phyloP scores from a whole-genome alignment of 2,329 filamentous ascomycete genomes.

The Epicoccum sorghinum region DNA sequence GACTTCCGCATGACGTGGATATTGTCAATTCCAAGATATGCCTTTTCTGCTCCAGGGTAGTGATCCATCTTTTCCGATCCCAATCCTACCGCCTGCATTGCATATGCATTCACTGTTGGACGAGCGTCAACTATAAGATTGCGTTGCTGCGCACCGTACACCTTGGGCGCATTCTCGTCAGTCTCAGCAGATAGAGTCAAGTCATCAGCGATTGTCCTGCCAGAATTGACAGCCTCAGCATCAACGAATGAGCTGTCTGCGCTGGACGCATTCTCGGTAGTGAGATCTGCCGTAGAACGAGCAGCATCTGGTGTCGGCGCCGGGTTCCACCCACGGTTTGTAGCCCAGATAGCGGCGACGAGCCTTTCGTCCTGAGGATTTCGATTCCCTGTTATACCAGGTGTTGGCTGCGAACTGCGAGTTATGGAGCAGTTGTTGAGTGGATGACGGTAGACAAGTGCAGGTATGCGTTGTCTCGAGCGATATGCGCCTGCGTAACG shows the following conservation, averaged over 20 bases:
- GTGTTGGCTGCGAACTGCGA: slow-evolving; percentile 87
- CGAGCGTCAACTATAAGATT: slow-evolving; percentile 97
- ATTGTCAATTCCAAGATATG: slow-evolving; percentile 94
- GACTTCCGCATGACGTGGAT: slow-evolving; percentile 98
- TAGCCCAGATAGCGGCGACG: slow-evolving; percentile 88
- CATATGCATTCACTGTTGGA: slow-evolving; percentile 90
- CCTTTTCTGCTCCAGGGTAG: slow-evolving; percentile 89
- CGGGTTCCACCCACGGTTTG: slow-evolving; percentile 51
- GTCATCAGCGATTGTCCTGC: slow-evolving; percentile 32
- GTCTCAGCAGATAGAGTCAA: slow-evolving; percentile 46
- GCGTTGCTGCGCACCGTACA: slow-evolving; percentile 91
- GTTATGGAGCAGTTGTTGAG: slow-evolving; percentile 98
- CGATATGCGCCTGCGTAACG: slow-evolving; percentile 92
- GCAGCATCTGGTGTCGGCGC: slow-evolving; percentile 20
- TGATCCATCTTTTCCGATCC: slow-evolving; percentile 98
- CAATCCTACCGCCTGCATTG: slow-evolving; percentile 90
- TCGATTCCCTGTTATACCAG: slow-evolving; percentile 83
- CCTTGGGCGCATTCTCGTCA: slow-evolving; percentile 42
- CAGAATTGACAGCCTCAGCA: slow-evolving; percentile 22
- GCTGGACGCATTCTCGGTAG: slow-evolving; percentile 41
- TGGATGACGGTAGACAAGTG: slow-evolving; percentile 91
- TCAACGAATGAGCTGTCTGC: slow-evolving; percentile 46
- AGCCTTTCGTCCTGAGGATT: slow-evolving; percentile 96
- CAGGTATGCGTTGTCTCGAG: slow-evolving; percentile 86
- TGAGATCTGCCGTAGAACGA: slow-evolving; percentile 40